Percentiles rank a stretch among this genome's conserved stretches.
phyloP scores from a whole-genome alignment of 306 rosid genomes.

The Casuarina equisetifolia region DNA sequence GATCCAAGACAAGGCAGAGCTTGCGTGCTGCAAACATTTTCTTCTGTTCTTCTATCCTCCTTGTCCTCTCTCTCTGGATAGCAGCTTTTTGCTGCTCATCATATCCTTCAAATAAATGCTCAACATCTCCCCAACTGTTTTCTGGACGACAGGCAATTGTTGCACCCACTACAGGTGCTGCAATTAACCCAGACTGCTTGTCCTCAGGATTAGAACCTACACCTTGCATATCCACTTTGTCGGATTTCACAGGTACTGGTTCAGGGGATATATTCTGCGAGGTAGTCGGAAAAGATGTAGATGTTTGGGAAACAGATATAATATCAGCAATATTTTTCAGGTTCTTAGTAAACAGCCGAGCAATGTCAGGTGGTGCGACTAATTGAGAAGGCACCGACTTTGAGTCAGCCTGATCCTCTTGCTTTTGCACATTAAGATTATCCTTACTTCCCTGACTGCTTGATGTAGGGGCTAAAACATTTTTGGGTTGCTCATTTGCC shows the following conservation, averaged over 20 bases:
- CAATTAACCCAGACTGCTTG: conserved; percentile 34
- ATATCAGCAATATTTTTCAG: conserved; percentile 87
- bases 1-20: conserved; percentile 95
- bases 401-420: conserved; percentile 53
- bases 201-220: conserved; percentile 45
- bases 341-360: conserved; percentile 73
- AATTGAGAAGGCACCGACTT: conserved; percentile 46
- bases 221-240: conserved; percentile 51
- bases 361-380: conserved; percentile 57
- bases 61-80: conserved; percentile 89
- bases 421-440: conserved; percentile 45
- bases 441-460: conserved; percentile 49
- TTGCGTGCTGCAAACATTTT: conserved; percentile 88
- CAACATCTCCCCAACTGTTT: conserved; percentile 79
- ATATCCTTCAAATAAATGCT: conserved; percentile 82
- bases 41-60: conserved; percentile 91
- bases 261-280: conserved; percentile 53
- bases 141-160: conserved; percentile 53
- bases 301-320: conserved; percentile 60
- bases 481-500: conserved; percentile 64
- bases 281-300: conserved; percentile 41
- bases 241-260: conserved; percentile 43
- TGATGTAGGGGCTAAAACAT: conserved; percentile 34
- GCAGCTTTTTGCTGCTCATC: conserved; percentile 94
- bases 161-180: conserved; percentile 46